Conservation (phyloP, 768 basidiomycete species). For the Phanerochaete carnosa region DNA sequence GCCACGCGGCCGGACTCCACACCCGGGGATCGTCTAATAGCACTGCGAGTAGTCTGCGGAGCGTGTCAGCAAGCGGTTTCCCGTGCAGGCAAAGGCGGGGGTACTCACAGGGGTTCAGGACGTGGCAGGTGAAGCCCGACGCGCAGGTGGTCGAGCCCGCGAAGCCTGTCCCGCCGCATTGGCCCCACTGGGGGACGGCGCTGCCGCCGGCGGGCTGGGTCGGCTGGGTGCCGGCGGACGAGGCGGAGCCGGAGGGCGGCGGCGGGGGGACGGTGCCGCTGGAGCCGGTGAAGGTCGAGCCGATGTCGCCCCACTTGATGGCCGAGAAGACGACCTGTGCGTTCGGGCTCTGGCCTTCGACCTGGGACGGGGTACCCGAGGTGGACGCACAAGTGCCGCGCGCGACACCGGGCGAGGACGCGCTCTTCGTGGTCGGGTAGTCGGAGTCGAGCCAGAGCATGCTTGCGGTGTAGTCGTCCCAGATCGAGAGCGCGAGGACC, state of each 20-base stretch:
- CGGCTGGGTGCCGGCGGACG: neutral
- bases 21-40: neutral
- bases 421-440: constrained; percentile 22
- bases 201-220: neutral
- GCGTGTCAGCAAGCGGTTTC: neutral
- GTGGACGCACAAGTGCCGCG: constrained; percentile 49
- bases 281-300: constrained; percentile 35
- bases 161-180: constrained; percentile 21
- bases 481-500: constrained; percentile 47
- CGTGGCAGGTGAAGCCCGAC: constrained; percentile 10
- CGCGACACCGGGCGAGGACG: constrained; percentile 38
- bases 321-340: constrained; percentile 50
- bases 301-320: constrained; percentile 51
- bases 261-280: constrained; percentile 6
- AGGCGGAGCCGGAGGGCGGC: constrained; percentile 4
- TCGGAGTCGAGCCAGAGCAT: constrained; percentile 27
- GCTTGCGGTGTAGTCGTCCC: constrained; percentile 51
- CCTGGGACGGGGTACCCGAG: constrained; percentile 42
- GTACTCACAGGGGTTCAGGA: constrained; percentile 7
- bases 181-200: constrained; percentile 16
- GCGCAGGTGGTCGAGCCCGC: constrained; percentile 12
- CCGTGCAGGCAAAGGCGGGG: neutral
- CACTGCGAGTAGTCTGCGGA: constrained; percentile 13
- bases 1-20: neutral
- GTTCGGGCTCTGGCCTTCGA: constrained; percentile 37